Percentiles rank a stretch among this genome's conserved stretches.
These are phyloP conservation scores for Diaporthe australafricana DNA, from an alignment of 2,329 filamentous ascomycete genomes.

Conservation along the genomic window DNA sequence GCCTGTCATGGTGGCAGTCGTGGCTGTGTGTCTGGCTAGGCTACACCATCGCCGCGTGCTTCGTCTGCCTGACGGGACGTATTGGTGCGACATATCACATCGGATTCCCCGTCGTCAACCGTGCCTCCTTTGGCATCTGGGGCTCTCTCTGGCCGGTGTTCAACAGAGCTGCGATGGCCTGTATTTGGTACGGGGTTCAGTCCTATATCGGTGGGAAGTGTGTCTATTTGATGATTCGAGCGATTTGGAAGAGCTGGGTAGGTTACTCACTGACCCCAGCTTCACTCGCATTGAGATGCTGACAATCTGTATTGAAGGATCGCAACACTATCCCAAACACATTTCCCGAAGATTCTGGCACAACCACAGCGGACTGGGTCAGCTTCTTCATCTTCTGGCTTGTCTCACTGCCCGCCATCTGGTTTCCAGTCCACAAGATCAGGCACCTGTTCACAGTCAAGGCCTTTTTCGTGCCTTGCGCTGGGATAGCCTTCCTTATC, in stretches of 20 bases:
- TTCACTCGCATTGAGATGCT: constrained; percentile 8
- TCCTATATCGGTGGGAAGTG: constrained; percentile 87
- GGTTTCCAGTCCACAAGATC: constrained; percentile 90
- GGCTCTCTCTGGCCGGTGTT: constrained; percentile 90
- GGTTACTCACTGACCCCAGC: constrained; percentile 38
- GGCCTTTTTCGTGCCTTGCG: constrained; percentile 83
- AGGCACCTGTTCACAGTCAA: constrained; percentile 93
- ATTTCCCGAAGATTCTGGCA: constrained; percentile 74
- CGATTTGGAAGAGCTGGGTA: constrained; percentile 81
- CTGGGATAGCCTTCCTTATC: constrained; percentile 87
- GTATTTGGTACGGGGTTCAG: constrained; percentile 90
- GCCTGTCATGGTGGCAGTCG: constrained; percentile 91
- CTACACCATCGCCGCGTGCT: constrained; percentile 80
- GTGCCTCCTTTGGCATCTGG: constrained; percentile 89
- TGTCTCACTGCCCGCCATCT: constrained; percentile 83
- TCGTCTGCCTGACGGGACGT: constrained; percentile 82
- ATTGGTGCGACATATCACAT: constrained; percentile 92
- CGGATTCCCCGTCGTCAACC: constrained; percentile 83
- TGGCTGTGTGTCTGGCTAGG: constrained; percentile 91
- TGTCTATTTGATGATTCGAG: constrained; percentile 87
- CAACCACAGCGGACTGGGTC: constrained; percentile 79
- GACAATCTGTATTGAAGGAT: constrained; percentile 48
- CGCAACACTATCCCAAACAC: constrained; percentile 72
- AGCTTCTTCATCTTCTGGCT: constrained; percentile 93
- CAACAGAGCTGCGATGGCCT: constrained; percentile 87